Evolutionary conservation across 2,329 filamentous ascomycete genomes (phyloP), one percentile per base, ranked within the genome.

Genomic region (Venturia aucupariae): DNA sequence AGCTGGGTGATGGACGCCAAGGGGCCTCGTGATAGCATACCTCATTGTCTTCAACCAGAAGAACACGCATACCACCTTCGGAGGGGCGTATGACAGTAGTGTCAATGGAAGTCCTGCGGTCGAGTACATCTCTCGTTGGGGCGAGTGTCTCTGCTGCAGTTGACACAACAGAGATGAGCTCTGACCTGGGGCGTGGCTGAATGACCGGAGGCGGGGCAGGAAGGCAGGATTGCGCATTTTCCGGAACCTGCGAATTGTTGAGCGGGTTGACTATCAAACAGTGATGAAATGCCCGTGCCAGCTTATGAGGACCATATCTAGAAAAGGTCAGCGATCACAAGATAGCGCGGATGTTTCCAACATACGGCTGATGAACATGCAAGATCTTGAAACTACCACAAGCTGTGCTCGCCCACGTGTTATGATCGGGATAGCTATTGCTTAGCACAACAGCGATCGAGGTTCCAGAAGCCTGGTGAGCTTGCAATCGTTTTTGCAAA

Each of bases 41-140:
- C 46, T 76, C 75, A 42, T 76, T 74, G 7, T 75, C 74, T 48
- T 48, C 41, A 6, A 73, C 71, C 15, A 76, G 68, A 42, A 74
- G 72, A 44, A 72, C 41, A 17, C 60, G 60, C 60, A 62, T 62
- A 8, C 22, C 41, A 15, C 44, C 60, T 7, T 62, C 41, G 19
- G 60, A 10, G 3, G 41, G 60, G n/a, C 17, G 51, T 19, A 51
- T 38, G 4, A 39, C 32, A 44, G 60, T 10, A 17, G 41, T 63
- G 13, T 64, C 35, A 4, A 61, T 64, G 35, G 22, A 22, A n/a
- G 24, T 30, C 11, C 17, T 24, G 6, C 15, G 27, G 22, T 35
- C 19, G 54, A 60, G 32, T 8, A 44, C n/a, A 22, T 22, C 30
- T 38, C 30, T 24, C 19, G 27, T 22, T 51, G 19, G 15, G 17